A percentile compares a stretch with the other conserved stretches of the same genome.
Evolutionary conservation across 306 rosid genomes (phyloP).

Genomic region (Abrus pulchellus): DNA sequence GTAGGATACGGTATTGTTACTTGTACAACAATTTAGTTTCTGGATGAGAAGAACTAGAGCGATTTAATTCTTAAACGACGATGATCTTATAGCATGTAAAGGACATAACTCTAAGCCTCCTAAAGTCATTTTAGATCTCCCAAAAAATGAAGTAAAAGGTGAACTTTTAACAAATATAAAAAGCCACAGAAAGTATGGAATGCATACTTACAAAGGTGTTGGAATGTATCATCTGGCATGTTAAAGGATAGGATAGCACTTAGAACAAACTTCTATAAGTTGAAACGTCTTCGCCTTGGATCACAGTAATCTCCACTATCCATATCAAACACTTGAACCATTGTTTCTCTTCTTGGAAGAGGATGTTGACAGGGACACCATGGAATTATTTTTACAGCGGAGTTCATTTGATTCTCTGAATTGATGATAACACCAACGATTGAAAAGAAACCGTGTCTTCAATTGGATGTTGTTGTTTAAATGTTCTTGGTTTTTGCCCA

Average conservation of each 20-base stretch:
- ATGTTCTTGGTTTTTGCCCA: conserved; percentile 59
- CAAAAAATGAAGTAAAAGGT: neutral
- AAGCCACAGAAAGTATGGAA: conserved; percentile 25
- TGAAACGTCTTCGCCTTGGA: conserved; percentile 69
- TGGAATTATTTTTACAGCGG: conserved; percentile 75
- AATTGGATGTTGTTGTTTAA: conserved; percentile 44
- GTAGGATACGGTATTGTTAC: neutral
- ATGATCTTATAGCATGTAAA: conserved; percentile 20
- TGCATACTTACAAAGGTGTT: conserved; percentile 35
- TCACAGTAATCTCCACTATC: conserved; percentile 77
- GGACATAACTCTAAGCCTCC: conserved; percentile 33
- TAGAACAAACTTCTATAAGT: conserved; percentile 44
- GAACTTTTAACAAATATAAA: conserved; percentile 21
- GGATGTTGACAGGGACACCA: conserved; percentile 71
- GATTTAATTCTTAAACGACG: neutral
- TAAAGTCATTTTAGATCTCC: conserved; percentile 38
- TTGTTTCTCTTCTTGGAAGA: conserved; percentile 73
- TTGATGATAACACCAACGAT: conserved; percentile 72
- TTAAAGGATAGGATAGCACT: neutral
- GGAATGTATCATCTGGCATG: neutral
- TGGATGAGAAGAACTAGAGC: neutral
- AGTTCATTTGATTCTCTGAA: conserved; percentile 72
- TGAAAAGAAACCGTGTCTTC: conserved; percentile 74
- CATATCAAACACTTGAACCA: conserved; percentile 61
- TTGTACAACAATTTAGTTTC: neutral